These are phyloP conservation scores for Suillus placidus DNA, from an alignment of 768 basidiomycete genomes.

Conservation along the genomic window DNA sequence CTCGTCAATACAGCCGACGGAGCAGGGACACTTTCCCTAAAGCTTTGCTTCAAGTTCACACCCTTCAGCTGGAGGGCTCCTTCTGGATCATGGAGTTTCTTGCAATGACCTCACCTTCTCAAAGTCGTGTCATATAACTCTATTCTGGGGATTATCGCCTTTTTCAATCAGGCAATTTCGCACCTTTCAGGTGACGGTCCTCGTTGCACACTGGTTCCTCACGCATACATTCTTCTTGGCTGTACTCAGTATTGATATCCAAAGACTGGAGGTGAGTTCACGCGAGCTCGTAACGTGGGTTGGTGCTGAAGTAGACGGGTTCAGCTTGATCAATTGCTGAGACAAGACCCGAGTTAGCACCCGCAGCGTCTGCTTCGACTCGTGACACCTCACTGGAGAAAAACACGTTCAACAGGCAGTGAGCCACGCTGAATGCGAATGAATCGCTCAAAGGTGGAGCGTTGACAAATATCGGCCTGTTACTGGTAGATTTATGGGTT, in stretches of 20 bases:
- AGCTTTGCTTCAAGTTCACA: slow-evolving; percentile 53
- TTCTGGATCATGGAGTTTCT: slow-evolving; percentile 43
- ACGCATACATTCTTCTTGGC: slow-evolving; percentile 95
- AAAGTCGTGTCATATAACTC: slow-evolving; percentile 87
- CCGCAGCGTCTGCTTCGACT: slow-evolving; percentile 37
- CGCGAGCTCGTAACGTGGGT: not conserved
- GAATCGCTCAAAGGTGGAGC: slow-evolving; percentile 65
- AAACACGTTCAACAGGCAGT: slow-evolving; percentile 37
- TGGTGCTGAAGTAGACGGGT: slow-evolving; percentile 15
- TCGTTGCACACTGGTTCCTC: slow-evolving; percentile 96
- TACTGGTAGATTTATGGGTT: slow-evolving; percentile 54
- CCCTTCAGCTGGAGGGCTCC: slow-evolving; percentile 64
- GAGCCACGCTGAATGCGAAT: slow-evolving; percentile 31
- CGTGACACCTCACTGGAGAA: slow-evolving; percentile 26
- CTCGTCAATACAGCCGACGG: slow-evolving; percentile 49
- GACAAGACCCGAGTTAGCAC: slow-evolving; percentile 65
- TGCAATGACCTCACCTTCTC: slow-evolving; percentile 62
- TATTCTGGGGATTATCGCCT: slow-evolving; percentile 74
- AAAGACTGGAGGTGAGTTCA: slow-evolving; percentile 75
- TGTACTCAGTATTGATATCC: slow-evolving; percentile 93
- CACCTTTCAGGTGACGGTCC: slow-evolving; percentile 80
- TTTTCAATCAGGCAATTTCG: slow-evolving; percentile 89
- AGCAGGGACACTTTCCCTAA: slow-evolving; percentile 59
- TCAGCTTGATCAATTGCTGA: slow-evolving; percentile 83
- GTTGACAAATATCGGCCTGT: slow-evolving; percentile 78